These are phyloP conservation scores for Leucogyrophana mollusca DNA, from an alignment of 768 basidiomycete genomes.

Conservation along the genomic window DNA sequence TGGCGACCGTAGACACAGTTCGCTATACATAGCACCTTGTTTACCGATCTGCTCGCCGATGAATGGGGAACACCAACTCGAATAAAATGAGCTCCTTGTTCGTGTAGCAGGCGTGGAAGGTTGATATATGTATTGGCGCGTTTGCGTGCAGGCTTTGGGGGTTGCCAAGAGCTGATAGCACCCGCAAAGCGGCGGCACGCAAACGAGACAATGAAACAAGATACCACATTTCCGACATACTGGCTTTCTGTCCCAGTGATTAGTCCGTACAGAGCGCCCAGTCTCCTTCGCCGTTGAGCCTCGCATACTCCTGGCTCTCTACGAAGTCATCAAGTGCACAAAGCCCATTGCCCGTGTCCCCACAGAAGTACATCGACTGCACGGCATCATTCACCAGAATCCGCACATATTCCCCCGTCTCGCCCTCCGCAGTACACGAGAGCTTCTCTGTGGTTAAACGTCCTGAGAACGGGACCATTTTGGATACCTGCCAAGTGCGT, in stretches of 20 bases:
- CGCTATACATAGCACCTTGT: too few species aligned
- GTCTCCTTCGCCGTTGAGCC: constrained; percentile 63
- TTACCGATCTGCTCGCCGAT: too few species aligned
- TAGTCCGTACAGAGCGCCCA: constrained; percentile 53
- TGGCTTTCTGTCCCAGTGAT: too few species aligned
- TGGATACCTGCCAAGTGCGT: constrained; percentile 51
- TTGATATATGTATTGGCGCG: too few species aligned
- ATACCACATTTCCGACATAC: too few species aligned
- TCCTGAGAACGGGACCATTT: constrained; percentile 69
- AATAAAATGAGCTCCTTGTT: too few species aligned
- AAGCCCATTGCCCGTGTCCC: constrained; percentile 47
- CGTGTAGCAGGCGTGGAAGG: too few species aligned
- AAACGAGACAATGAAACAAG: too few species aligned
- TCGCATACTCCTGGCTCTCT: constrained; percentile 63
- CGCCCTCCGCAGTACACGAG: constrained; percentile 37
- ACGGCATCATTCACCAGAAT: constrained; percentile 73
- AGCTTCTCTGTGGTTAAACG: constrained; percentile 72
- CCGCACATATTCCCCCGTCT: constrained; percentile 53
- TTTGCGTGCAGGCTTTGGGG: too few species aligned
- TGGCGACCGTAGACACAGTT: constrained; percentile 6
- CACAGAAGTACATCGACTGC: constrained; percentile 60
- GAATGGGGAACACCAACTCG: too few species aligned
- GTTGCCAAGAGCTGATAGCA: too few species aligned
- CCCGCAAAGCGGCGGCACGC: too few species aligned
- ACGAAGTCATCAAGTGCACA: constrained; percentile 66